Evolutionary conservation across 2,329 filamentous ascomycete species (phyloP), one percentile per base, ranked within the genome.

Genomic region (Didymellaceae sp.): DNA sequence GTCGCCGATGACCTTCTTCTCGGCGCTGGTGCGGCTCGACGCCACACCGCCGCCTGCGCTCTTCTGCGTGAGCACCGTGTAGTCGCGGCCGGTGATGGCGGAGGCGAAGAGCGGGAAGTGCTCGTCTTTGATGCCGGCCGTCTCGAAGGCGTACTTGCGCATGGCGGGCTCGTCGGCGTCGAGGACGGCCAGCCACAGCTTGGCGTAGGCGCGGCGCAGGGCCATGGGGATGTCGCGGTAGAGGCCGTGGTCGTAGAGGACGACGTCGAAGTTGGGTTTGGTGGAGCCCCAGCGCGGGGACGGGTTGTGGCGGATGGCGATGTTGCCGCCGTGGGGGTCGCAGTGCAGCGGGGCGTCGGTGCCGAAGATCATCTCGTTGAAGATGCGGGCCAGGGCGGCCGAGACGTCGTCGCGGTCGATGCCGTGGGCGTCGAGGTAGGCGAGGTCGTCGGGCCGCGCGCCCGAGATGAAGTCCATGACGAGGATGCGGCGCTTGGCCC

Each of bases 301-400:
- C 4, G 80, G 72, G 66, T 93, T 94, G 71, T 90, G 86, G 32
- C 92, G 86, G 54, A 99, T 91, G 17, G 94, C 92, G 46, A 99
- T 88, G 68, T 99, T 99, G 35, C 94, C 94, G 38, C 92, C 94
- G 68, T 99, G 94, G 0, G 94, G 94, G 69, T 99, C 94, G 75
- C 94, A 99, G 76, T 99, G 94, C 30, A 99, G 78, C 0, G 94
- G 91, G 0, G 93, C 93, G 52, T 87, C 83, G 43, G 87, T 84
- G 39, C 93, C 92, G 61, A 99, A 99, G 61, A 99, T 97, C 94
- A 99, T 99, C 72, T 97, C 92, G 78, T 99, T 99, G 82, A 99
- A 99, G 52, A 99, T 91, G 52, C 87, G 86, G 0, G 94, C 88
- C 4, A 99, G 80, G 0, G 91, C 89, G 1, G 93, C 92, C 0